phyloP scores from a whole-genome alignment of 2,329 filamentous ascomycete species.

The Cladorrhinum sp. region DNA sequence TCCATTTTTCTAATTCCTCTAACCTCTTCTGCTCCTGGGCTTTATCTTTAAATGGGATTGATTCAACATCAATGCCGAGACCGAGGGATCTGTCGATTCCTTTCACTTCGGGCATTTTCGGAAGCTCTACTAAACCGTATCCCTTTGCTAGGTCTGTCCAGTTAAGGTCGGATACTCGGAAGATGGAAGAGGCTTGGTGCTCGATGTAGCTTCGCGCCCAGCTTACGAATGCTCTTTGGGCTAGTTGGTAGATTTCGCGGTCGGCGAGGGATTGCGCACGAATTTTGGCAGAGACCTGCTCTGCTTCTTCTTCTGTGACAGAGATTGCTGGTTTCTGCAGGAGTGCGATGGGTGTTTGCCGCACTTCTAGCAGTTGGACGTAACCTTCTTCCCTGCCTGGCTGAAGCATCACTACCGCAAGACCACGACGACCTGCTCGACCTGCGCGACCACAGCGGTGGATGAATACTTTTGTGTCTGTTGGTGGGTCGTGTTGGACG shows the following conservation, averaged over 20 bases:
- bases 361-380: slow-evolving; percentile 77
- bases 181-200: slow-evolving; percentile 88
- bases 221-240: slow-evolving; percentile 86
- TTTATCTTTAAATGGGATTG: slow-evolving; percentile 70
- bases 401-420: slow-evolving; percentile 82
- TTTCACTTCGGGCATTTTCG: slow-evolving; percentile 89
- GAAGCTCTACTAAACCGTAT: slow-evolving; percentile 83
- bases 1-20: slow-evolving; percentile 51
- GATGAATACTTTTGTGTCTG: slow-evolving; percentile 73
- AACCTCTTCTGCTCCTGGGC: slow-evolving; percentile 63
- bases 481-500: slow-evolving; percentile 74
- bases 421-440: slow-evolving; percentile 78
- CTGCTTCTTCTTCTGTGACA: slow-evolving; percentile 61
- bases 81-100: slow-evolving; percentile 60
- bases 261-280: slow-evolving; percentile 48
- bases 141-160: slow-evolving; percentile 78
- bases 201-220: slow-evolving; percentile 91
- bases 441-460: slow-evolving; percentile 89
- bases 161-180: slow-evolving; percentile 75
- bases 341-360: slow-evolving; percentile 75
- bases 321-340: slow-evolving; percentile 56
- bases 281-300: slow-evolving; percentile 32
- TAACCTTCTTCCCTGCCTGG: slow-evolving; percentile 88
- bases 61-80: slow-evolving; percentile 63
- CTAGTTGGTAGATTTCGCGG: slow-evolving; percentile 76